Conservation (phyloP, 768 basidiomycete species). For the Mrakia blollopis region DNA sequence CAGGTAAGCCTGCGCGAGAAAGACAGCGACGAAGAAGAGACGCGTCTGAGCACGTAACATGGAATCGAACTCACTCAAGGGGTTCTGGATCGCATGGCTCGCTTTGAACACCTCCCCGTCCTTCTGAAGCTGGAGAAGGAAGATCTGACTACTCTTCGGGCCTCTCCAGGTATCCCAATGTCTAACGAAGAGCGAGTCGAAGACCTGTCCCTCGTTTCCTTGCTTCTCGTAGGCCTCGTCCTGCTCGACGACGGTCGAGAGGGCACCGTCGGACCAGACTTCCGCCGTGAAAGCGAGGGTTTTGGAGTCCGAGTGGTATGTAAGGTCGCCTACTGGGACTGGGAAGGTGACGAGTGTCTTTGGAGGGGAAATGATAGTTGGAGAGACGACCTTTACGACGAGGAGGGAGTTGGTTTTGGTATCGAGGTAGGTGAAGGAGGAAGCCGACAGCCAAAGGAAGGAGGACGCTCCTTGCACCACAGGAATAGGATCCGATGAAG, state of each 20-base stretch:
- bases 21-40: background rate
- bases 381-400: conserved; percentile 34
- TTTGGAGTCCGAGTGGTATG: background rate
- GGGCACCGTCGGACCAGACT: conserved; percentile 65
- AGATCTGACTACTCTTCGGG: conserved; percentile 65
- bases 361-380: conserved; percentile 16
- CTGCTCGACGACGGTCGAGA: conserved; percentile 58
- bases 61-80: background rate
- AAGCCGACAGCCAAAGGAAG: conserved; percentile 36
- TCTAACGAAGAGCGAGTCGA: conserved; percentile 63
- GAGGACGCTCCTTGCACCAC: conserved; percentile 4
- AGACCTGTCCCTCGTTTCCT: conserved; percentile 67
- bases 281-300: conserved; percentile 66
- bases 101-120: conserved; percentile 33
- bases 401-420: conserved; percentile 34
- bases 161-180: conserved; percentile 75
- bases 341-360: conserved; percentile 29
- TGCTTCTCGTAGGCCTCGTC: conserved; percentile 63
- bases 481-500: conserved; percentile 12
- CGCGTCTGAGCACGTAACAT: background rate
- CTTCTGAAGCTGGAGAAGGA: conserved; percentile 58
- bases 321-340: conserved; percentile 52
- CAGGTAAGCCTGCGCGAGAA: background rate
- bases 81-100: background rate
- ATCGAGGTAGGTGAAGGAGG: conserved; percentile 34